Conservation (phyloP, 805 yeast species). For the Candida piceae region DNA sequence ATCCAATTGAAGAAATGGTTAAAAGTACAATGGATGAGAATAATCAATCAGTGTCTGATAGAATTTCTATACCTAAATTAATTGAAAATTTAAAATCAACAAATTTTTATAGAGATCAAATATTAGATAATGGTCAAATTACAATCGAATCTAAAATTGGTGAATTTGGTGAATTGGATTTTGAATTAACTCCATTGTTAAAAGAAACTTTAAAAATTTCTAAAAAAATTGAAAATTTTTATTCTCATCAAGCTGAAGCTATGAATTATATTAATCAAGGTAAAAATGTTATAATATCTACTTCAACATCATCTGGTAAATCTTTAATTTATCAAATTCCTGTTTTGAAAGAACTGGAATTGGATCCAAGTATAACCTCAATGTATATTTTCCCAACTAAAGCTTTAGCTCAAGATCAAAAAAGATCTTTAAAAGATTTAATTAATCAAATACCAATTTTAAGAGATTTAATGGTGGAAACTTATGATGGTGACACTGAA, state of each 20-base stretch:
- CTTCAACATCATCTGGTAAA: conserved; percentile 95
- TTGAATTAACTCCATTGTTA: conserved; percentile 47
- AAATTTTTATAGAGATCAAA: conserved; percentile 58
- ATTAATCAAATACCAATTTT: conserved; percentile 44
- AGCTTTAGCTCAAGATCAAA: conserved; percentile 96
- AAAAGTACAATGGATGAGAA: conserved; percentile 18
- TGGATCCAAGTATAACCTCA: conserved; percentile 50
- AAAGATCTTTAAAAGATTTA: conserved; percentile 64
- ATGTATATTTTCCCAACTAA: conserved; percentile 94
- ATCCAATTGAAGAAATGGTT: conserved; percentile 59
- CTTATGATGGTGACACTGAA: conserved; percentile 94
- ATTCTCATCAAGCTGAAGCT: conserved; percentile 81
- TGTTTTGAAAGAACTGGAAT: conserved; percentile 48
- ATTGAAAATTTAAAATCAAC: conserved; percentile 42
- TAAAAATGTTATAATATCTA: conserved; percentile 78
- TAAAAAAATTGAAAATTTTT: conserved; percentile 50
- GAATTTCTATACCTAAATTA: conserved; percentile 39
- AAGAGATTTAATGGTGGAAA: conserved; percentile 52
- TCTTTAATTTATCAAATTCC: conserved; percentile 90
- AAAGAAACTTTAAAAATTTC: conserved; percentile 44
- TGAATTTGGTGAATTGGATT: conserved; percentile 35
- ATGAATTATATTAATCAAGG: conserved; percentile 50
- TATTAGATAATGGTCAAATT: conserved; percentile 46
- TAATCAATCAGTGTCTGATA: conserved; percentile 17
- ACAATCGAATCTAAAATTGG: conserved; percentile 43